Conservation (phyloP, 129 eudicot genomes). For the Logfia minima region DNA sequence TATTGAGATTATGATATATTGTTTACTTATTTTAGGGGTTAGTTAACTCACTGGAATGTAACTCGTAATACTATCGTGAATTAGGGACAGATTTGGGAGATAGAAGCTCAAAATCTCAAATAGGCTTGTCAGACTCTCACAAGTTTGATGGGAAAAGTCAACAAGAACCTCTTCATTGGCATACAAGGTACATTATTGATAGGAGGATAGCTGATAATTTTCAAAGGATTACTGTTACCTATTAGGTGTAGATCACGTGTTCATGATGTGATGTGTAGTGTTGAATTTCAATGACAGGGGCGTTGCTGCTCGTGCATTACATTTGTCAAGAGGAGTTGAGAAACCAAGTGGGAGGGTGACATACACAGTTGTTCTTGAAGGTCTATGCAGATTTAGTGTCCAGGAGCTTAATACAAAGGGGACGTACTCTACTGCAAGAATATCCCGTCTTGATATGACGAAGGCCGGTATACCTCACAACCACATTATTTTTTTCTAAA, state of each 20-base stretch:
- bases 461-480: constrained; percentile 58
- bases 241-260: constrained; percentile 8
- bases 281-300: constrained; percentile 56
- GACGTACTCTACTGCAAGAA: constrained; percentile 78
- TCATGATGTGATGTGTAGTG: constrained; percentile 27
- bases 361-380: constrained; percentile 96
- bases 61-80: constrained; percentile 24
- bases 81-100: constrained; percentile 62
- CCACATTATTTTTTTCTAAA: background rate
- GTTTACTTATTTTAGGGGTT: constrained; percentile 4
- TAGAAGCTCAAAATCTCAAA: constrained; percentile 49
- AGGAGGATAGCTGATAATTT: constrained; percentile 1
- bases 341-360: constrained; percentile 99
- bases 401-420: constrained; percentile 92
- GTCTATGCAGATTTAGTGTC: constrained; percentile 87
- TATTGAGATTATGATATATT: constrained; percentile 15
- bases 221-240: background rate
- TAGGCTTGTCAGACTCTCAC: constrained; percentile 53
- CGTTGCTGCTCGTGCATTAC: constrained; percentile 98
- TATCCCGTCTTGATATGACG: constrained; percentile 85
- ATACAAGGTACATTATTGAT: constrained; percentile 58
- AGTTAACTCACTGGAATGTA: constrained; percentile 2
- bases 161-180: constrained; percentile 92
- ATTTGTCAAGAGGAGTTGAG: constrained; percentile 97
- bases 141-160: constrained; percentile 71